A percentile compares a stretch with the other conserved stretches of the same genome.
These are phyloP conservation scores for Globisporangium carolinianum DNA, from an alignment of 352 stramenopile genomes.

Conservation along the genomic window DNA sequence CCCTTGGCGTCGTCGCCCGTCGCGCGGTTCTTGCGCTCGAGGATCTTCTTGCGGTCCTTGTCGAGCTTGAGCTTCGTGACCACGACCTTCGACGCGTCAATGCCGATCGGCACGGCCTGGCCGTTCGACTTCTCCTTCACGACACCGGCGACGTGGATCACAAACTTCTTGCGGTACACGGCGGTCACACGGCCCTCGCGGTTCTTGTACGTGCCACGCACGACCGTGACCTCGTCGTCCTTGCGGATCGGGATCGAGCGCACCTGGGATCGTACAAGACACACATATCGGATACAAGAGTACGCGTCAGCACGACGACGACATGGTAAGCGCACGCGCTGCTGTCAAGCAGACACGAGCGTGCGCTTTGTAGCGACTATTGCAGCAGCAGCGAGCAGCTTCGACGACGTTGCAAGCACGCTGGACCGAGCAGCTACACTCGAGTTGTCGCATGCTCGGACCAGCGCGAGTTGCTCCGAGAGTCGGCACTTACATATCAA, in stretches of 20 bases:
- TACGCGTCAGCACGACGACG: not conserved
- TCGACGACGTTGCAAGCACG: conserved; percentile 1
- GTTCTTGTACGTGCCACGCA: conserved; percentile 96
- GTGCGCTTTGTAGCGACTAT: not conserved
- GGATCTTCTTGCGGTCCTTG: conserved; percentile 98
- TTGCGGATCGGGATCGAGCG: conserved; percentile 98
- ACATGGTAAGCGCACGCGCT: not conserved
- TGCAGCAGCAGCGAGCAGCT: not conserved
- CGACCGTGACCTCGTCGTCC: conserved; percentile 98
- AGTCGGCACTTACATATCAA: conserved; percentile 74
- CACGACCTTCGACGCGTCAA: conserved; percentile 97
- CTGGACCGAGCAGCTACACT: too few relatives aligned
- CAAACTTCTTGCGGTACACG: conserved; percentile 99
- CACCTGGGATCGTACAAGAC: conserved; percentile 52
- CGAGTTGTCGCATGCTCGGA: too few relatives aligned
- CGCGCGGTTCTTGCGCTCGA: conserved; percentile 97
- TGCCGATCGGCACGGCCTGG: conserved; percentile 93
- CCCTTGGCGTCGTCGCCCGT: conserved; percentile 73
- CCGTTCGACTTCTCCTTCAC: conserved; percentile 98
- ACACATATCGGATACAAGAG: not conserved
- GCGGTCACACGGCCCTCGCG: conserved; percentile 97
- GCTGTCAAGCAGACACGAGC: not conserved
- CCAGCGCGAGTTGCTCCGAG: not conserved
- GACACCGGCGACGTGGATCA: conserved; percentile 99
- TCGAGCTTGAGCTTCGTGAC: conserved; percentile 99